Evolutionary conservation across 495 filamentous ascomycete species (phyloP).

Genomic region (Podospora pseudopauciseta): DNA sequence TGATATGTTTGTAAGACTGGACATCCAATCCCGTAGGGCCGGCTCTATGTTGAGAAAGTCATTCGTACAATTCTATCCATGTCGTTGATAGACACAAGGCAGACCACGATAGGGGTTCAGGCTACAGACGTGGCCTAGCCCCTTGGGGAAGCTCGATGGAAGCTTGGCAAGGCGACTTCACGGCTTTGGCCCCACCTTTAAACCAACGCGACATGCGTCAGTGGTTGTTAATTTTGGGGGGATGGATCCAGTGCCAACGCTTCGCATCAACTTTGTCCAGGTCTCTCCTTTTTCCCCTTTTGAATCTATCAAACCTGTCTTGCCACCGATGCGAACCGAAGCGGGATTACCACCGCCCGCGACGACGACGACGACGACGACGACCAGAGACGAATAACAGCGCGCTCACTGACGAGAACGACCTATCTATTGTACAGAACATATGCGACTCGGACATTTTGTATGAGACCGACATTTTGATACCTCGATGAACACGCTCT

Average conservation of each 20-base stretch:
- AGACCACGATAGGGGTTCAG: background rate
- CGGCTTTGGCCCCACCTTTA: background rate
- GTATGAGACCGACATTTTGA: background rate
- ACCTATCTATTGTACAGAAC: background rate
- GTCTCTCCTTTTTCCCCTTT: background rate
- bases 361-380: background rate
- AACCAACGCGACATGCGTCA: background rate
- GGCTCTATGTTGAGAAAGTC: background rate
- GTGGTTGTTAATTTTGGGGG: background rate
- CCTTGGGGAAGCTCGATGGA: background rate
- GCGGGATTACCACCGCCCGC: background rate
- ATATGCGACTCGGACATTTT: background rate
- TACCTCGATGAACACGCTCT: background rate
- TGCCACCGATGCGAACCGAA: background rate
- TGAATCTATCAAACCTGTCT: background rate
- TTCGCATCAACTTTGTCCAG: background rate
- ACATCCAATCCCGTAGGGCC: background rate
- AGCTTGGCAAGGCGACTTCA: background rate
- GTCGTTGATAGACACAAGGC: background rate
- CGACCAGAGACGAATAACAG: background rate
- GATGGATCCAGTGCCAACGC: background rate
- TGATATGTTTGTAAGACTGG: background rate
- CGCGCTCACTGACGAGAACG: background rate
- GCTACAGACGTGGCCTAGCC: background rate
- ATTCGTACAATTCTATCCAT: background rate